Conservation (phyloP, 2,329 filamentous ascomycete genomes). For the Lecanicillium sp. region DNA sequence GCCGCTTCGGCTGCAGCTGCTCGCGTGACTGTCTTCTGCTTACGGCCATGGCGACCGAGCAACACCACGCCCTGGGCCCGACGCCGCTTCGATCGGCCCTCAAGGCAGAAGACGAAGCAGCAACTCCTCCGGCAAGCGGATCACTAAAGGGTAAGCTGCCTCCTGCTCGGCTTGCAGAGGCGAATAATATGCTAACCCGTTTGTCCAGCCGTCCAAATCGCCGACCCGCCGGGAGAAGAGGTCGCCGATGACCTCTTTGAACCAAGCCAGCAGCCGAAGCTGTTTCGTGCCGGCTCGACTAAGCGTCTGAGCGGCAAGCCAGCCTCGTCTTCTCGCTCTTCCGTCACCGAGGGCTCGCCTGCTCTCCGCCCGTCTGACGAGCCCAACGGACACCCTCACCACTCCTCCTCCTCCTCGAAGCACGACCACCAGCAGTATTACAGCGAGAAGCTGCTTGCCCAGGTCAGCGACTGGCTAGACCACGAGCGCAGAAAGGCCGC, state of each 20-base stretch:
- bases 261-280: slow-evolving; percentile 16
- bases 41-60: slow-evolving; percentile 3
- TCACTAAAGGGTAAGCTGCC: slow-evolving; percentile 34
- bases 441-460: slow-evolving; percentile 55
- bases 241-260: slow-evolving; percentile 23
- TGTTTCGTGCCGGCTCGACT: slow-evolving; percentile 23
- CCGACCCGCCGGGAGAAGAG: slow-evolving; percentile 36
- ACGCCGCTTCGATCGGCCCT: slow-evolving; percentile 32
- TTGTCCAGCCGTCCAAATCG: slow-evolving; percentile 46
- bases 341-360: slow-evolving; percentile 27
- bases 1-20: too few relatives aligned
- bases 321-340: slow-evolving; percentile 34
- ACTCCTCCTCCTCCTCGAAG: slow-evolving; percentile 9
- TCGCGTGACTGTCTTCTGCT: too few relatives aligned
- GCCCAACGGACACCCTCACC: slow-evolving; percentile 3
- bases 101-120: slow-evolving; percentile 33
- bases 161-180: slow-evolving; percentile 6
- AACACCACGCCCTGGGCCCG: slow-evolving; percentile 7
- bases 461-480: slow-evolving; percentile 77
- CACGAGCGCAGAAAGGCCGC: slow-evolving; percentile 60
- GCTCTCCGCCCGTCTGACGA: slow-evolving; percentile 21
- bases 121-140: slow-evolving; percentile 24
- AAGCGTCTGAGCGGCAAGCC: slow-evolving; percentile 27
- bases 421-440: slow-evolving; percentile 27
- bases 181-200: slow-evolving; percentile 14